Conservation (phyloP, 306 rosid genomes). For the Parietaria judaica region DNA sequence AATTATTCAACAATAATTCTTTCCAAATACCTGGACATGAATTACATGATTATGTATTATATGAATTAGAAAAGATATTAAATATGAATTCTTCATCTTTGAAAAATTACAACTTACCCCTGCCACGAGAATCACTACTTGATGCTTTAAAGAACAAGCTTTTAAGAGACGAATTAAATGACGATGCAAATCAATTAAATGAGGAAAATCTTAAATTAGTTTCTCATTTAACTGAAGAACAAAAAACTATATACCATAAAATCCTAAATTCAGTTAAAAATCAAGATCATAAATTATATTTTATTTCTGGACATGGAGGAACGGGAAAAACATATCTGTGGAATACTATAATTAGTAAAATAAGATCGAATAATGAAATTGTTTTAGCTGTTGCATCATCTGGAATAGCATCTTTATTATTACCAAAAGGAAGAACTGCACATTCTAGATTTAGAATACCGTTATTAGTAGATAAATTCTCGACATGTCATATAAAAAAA, state of each 20-base stretch:
- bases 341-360: too few relatives aligned
- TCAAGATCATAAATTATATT: neutral
- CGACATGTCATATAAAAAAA: neutral
- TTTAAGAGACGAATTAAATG: too few relatives aligned
- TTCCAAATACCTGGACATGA: neutral
- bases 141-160: too few relatives aligned
- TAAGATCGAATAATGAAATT: neutral
- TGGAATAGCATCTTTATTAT: neutral
- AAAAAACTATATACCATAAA: neutral
- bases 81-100: neutral
- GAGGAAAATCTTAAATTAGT: neutral
- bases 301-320: constrained; percentile 2
- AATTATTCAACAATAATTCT: neutral
- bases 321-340: neutral
- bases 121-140: too few relatives aligned
- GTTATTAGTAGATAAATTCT: neutral
- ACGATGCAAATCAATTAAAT: neutral
- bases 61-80: constrained; percentile 3
- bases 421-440: neutral
- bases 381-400: neutral
- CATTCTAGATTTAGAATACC: constrained; percentile 1
- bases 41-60: neutral
- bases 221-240: neutral
- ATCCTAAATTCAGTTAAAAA: neutral
- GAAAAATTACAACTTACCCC: too few relatives aligned